Evolutionary conservation across 2,329 filamentous ascomycete species (phyloP), one percentile per base, ranked within the genome.

Genomic region (Ceratocystiopsis brevicomis): DNA sequence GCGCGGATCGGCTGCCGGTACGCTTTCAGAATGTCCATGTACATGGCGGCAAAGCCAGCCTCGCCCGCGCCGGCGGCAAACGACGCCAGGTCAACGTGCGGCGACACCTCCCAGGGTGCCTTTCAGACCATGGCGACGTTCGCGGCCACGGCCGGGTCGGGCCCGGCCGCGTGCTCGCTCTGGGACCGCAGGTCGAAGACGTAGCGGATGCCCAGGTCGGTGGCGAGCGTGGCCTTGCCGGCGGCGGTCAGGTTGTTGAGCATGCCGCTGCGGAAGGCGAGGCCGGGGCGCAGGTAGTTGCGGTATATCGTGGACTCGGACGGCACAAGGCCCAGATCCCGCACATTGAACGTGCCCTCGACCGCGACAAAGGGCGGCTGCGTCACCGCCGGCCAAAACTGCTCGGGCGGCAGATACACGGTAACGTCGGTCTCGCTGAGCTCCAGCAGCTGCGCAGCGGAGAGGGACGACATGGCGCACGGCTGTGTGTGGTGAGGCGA

Each of bases 151-250:
- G 19, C 19, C 4, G 67, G 67, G 47, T 68, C 66, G 0, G 67
- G 66, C n/a, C 52, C 53, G 3, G 44, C 38, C 12, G 47, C 52
- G 42, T 65, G 63, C 57, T 73, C 69, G 32, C 50, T 48, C 10
- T 56, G 54, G 37, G 62, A 64, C 37, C 70, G 63, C 44, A 74
- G 56, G 53, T 73, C 71, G 51, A 71, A 72, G 41, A 74, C 51
- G 44, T 59, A 61, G 45, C 56, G 58, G 39, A 71, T 54, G 39
- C 56, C 54, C 6, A 65, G 56, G 43, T 59, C 54, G 16, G 50
- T 51, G 8, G 53, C 51, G 4, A 70, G 50, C 51, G 58, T 59
- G 6, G 59, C 59, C 44, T 53, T 54, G 38, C 57, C 60, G n/a
- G 55, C 52, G 17, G 53, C 58, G 2, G 56, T 57, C 13, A 63